Evolutionary conservation across 805 yeast species (phyloP).

Genomic region (Vanderwaltozyma yarrowii): DNA sequence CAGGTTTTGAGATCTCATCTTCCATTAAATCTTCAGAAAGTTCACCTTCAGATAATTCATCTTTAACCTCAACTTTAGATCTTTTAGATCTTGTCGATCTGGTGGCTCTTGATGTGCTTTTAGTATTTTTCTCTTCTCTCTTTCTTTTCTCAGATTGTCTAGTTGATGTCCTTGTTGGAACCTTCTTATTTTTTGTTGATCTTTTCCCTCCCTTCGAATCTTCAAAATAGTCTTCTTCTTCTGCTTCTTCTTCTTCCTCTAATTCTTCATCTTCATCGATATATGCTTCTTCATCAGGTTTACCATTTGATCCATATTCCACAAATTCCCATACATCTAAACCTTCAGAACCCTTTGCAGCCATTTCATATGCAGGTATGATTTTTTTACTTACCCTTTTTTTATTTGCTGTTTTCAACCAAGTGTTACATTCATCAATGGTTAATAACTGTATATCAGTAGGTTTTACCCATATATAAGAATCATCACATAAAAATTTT

Average conservation of each 20-base stretch:
- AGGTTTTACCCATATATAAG: conserved; percentile 26
- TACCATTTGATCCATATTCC: conserved; percentile 28
- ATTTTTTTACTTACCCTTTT: conserved; percentile 42
- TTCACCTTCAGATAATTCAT: conserved; percentile 8
- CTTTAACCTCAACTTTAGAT: conserved; percentile 24
- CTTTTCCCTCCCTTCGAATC: conserved; percentile 15
- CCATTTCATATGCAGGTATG: conserved; percentile 40
- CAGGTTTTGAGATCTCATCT: conserved; percentile 4
- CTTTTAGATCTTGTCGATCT: conserved; percentile 3
- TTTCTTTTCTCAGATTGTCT: conserved; percentile 25
- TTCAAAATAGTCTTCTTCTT: conserved; percentile 22
- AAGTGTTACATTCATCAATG: conserved; percentile 14
- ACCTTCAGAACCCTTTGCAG: conserved; percentile 32
- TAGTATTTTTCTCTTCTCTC: conserved; percentile 19
- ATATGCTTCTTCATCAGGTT: conserved; percentile 24
- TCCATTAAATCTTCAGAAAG: background rate
- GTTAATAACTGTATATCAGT: conserved; percentile 15
- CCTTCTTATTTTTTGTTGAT: conserved; percentile 5
- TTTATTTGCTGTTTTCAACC: conserved; percentile 24
- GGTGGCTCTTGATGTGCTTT: conserved; percentile 3
- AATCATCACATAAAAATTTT: conserved; percentile 27
- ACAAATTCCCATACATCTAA: conserved; percentile 27
- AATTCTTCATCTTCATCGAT: conserved; percentile 26
- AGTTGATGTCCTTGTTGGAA: conserved; percentile 9
- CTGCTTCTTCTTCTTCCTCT: conserved; percentile 9